Base-by-base conservation (phyloP, 192 early-diverging fungal species). In the Coemansia sp. region DNA sequence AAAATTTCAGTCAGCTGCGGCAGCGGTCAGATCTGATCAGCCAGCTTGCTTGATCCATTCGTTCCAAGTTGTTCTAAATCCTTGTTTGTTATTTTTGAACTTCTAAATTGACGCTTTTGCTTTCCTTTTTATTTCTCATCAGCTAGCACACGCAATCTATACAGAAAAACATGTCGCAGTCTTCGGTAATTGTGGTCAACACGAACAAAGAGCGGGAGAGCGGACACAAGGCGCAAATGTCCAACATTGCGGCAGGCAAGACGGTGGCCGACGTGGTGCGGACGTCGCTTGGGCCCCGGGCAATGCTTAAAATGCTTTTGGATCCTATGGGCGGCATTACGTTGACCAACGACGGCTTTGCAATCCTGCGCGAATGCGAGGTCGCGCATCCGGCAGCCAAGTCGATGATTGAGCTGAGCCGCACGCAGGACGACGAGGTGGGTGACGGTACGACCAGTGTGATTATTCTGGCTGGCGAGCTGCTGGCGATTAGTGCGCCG, bases 271-370 rank as follows among this genome's bases (percentile, higher is more conserved):
- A 99, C 80, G 92, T 99, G 57, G 96, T 98, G 70, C 93, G 97
- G 72, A 98, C 95, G 38, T 99, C 95, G 83, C 85, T 99, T 29
- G 97, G 97, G 35, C 97, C 97, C 11, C 90, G 94, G 38, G 94
- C 97, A 41, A 99, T 99, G 97, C 85, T 99, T 62, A 99, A 99
- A 83, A 98, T 99, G 97, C 86, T 99, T 62, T 75, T 99, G 69
- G 97, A 99, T 81, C 97, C 97, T 19, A 99, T 99, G 97, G 97
- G 97, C 72, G 97, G 97, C 35, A 93, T 99, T 64, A 91, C 96
- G 5, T 79, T 99, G 72, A 99, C 97, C 27, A 98, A 98, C 81
- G 97, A 99, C 70, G 97, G 97, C 63, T 96, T 96, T 79, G 97
- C 97, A 5, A 99, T 98, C 72, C 84, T 99, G 62, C 88, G 97